phyloP scores from a whole-genome alignment of 352 stramenopile genomes.

The Phytopythium sindhum region DNA sequence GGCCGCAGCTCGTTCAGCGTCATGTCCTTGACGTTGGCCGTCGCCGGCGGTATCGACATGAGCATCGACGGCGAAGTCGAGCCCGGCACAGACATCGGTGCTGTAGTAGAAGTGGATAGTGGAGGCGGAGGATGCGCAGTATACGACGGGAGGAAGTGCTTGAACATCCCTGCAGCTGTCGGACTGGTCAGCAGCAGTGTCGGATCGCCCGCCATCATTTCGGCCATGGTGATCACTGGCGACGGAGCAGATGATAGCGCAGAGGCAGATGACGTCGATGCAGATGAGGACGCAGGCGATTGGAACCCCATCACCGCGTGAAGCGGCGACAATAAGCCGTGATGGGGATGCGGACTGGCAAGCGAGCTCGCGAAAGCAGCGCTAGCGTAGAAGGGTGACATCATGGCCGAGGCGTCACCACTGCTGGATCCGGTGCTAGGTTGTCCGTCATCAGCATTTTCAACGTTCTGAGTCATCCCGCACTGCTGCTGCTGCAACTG shows the following conservation, averaged over 20 bases:
- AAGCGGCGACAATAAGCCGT: constrained; percentile 16
- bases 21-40: constrained; percentile 64
- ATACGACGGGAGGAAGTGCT: constrained; percentile 44
- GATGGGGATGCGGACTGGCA: constrained; percentile 29
- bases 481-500: constrained; percentile 27
- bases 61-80: constrained; percentile 1
- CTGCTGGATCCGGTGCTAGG: constrained; percentile 13
- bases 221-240: constrained; percentile 32
- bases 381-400: constrained; percentile 26
- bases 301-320: constrained; percentile 11
- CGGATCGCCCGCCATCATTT: constrained; percentile 40
- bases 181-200: constrained; percentile 31
- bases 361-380: constrained; percentile 5
- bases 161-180: constrained; percentile 31
- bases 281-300: neutral
- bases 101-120: constrained; percentile 44
- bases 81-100: neutral
- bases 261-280: constrained; percentile 14
- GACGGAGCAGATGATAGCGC: constrained; percentile 24
- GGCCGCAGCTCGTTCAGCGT: constrained; percentile 78
- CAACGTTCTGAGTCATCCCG: neutral
- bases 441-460: neutral
- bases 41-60: neutral
- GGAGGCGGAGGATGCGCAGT: constrained; percentile 16
- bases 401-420: constrained; percentile 21